Evolutionary conservation across 2,329 filamentous ascomycete species (phyloP), one percentile per base, ranked within the genome.

Genomic region (Talaromyces sp.): DNA sequence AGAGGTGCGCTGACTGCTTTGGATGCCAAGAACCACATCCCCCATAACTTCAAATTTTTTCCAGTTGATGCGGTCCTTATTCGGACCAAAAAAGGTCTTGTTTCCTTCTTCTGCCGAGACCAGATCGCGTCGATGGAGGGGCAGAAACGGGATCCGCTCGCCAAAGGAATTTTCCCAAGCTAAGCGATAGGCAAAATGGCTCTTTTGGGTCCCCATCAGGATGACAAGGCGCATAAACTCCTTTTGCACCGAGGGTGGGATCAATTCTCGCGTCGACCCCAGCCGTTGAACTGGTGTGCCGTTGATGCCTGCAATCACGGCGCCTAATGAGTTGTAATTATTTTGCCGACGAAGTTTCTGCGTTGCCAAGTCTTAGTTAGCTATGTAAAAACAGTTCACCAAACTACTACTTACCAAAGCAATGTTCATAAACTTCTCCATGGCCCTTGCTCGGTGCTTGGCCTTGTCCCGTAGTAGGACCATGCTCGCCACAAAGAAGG

Each of bases 11-110:
- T 98, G 93, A 70, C 94, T 96, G 76, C 89, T 89, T 84, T 97
- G 96, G 60, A 99, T 88, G 2, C 91, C 89, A 63, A 97, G 82
- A 59, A 98, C 84, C 5, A 97, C 90, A 68, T 98, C 94, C 6
- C 93, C 93, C 76, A 98, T 87, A 34, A 99, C 89, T 75, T 98
- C 94, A 70, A 98, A 99, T 73, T 99, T 99, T 76, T 89, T 92
- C 95, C 95, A 99, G 73, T 98, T 98, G 73, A 99, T 91, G 57
- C 91, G 83, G 65, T 91, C 86, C 65, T 82, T 86, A 63, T 86
- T 83, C 2, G 85, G 82, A 7, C 90, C 91, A 1, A 98, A 81
- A 73, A 96, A 94, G 0, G 95, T 98, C 70, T 86, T 87, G 75
- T 95, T 97, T 36, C 94, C 95, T 76, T 96, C 91, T 71, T 96